A percentile compares a stretch with the other conserved stretches of the same genome.
phyloP scores from a whole-genome alignment of 2,329 filamentous ascomycete species.

The Drechslera avenae region DNA sequence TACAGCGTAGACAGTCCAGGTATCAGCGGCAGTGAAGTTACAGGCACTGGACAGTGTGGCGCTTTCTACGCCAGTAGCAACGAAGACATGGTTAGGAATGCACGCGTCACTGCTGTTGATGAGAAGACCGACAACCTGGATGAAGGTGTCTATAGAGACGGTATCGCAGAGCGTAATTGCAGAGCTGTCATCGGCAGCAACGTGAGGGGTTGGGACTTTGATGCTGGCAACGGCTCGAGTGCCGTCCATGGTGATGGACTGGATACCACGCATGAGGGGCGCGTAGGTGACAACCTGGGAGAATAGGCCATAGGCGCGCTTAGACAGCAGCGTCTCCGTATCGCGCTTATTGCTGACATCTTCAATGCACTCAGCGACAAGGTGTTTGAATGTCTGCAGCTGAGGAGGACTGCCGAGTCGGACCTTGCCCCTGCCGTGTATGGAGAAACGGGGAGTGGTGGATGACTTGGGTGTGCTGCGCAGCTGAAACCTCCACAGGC shows the following conservation, averaged over 20 bases:
- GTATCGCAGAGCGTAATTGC: constrained; percentile 1
- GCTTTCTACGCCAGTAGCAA: constrained; percentile 16
- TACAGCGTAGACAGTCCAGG: constrained; percentile 13
- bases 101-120: constrained; percentile 3
- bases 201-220: neutral
- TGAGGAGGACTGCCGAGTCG: neutral
- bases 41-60: constrained; percentile 6
- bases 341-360: neutral
- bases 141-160: constrained; percentile 2
- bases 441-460: neutral
- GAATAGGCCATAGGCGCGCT: constrained; percentile 2
- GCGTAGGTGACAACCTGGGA: constrained; percentile 4
- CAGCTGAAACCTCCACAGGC: constrained; percentile 1
- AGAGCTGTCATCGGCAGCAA: constrained; percentile 1
- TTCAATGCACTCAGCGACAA: neutral
- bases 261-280: constrained; percentile 1
- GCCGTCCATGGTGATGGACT: constrained; percentile 5
- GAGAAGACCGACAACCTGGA: constrained; percentile 1
- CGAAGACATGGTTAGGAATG: constrained; percentile 3
- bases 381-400: constrained; percentile 1
- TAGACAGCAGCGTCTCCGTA: neutral
- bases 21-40: neutral
- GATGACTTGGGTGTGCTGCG: neutral
- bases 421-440: neutral
- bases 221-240: constrained; percentile 1